Conservation (phyloP, 2,329 filamentous ascomycete genomes). For the Penicillium sp. region DNA sequence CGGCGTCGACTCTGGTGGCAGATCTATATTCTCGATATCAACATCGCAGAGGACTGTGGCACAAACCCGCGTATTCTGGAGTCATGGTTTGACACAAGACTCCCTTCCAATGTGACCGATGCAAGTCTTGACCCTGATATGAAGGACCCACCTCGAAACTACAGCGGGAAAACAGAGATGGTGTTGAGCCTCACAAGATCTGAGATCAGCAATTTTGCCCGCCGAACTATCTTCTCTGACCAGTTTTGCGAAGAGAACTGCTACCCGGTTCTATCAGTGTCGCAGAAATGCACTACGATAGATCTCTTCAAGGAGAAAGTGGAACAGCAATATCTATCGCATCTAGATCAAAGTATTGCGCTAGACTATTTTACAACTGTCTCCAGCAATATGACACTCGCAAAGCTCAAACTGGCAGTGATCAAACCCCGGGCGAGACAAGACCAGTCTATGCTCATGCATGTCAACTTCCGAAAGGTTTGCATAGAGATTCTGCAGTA, state of each 20-base stretch:
- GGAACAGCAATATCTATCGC: slow-evolving; percentile 12
- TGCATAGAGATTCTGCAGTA: slow-evolving; percentile 22
- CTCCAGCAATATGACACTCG: slow-evolving; percentile 17
- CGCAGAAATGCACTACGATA: slow-evolving; percentile 21
- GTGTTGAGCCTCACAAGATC: slow-evolving; percentile 22
- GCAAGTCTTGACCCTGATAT: slow-evolving; percentile 15
- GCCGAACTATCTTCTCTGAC: slow-evolving; percentile 24
- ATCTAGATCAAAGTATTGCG: slow-evolving; percentile 16
- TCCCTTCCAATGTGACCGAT: slow-evolving; percentile 22
- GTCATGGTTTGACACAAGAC: slow-evolving; percentile 10
- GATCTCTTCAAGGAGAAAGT: slow-evolving; percentile 16
- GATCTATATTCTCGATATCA: background rate
- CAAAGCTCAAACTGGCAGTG: slow-evolving; percentile 15
- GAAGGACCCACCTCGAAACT: background rate
- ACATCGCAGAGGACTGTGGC: slow-evolving; percentile 10
- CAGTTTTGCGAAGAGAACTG: slow-evolving; percentile 20
- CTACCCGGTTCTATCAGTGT: slow-evolving; percentile 12
- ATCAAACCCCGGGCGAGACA: slow-evolving; percentile 9
- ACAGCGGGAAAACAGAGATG: slow-evolving; percentile 25
- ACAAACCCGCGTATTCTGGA: slow-evolving; percentile 15
- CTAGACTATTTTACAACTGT: slow-evolving; percentile 16
- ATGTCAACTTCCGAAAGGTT: slow-evolving; percentile 2
- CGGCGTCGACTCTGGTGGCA: slow-evolving; percentile 11
- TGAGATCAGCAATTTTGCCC: slow-evolving; percentile 21
- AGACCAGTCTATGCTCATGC: background rate